Conservation (phyloP, 2,329 filamentous ascomycete species). For the Helminthosporium solani region DNA sequence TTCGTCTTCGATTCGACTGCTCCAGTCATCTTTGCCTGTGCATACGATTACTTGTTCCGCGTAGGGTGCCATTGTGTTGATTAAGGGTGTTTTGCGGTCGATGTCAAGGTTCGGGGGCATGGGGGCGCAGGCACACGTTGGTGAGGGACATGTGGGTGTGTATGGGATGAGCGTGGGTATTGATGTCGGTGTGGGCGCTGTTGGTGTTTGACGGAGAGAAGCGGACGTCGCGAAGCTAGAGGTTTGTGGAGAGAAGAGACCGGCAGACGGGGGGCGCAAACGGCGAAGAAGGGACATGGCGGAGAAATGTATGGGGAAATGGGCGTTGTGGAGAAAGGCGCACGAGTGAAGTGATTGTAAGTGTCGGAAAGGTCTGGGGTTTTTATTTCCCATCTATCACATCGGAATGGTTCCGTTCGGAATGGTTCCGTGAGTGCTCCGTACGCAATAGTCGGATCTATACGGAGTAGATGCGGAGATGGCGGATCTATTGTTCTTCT, state of each 20-base stretch:
- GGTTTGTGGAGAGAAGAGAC: too few relatives aligned
- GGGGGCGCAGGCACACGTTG: constrained; percentile 73
- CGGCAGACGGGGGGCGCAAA: not conserved
- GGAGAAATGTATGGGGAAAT: not conserved
- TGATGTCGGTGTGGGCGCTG: not conserved
- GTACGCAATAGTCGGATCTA: too few relatives aligned
- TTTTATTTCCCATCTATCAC: not conserved
- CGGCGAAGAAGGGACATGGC: not conserved
- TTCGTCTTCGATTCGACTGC: constrained; percentile 81
- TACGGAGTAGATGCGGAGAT: not conserved
- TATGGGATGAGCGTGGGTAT: constrained; percentile 19
- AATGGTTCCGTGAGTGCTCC: not conserved
- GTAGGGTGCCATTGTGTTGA: constrained; percentile 76
- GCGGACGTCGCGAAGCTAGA: not conserved
- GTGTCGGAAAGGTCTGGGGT: too few relatives aligned
- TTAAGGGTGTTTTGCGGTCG: constrained; percentile 67
- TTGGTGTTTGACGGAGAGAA: not conserved
- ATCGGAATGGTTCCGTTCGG: not conserved
- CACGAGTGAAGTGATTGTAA: too few relatives aligned
- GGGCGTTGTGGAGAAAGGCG: too few relatives aligned
- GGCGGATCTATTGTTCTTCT: not conserved
- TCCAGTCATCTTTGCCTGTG: constrained; percentile 79
- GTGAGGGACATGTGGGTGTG: constrained; percentile 62
- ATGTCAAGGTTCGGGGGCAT: constrained; percentile 69
- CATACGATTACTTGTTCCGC: constrained; percentile 81